A percentile compares a stretch with the other conserved stretches of the same genome.
Evolutionary conservation across 2,329 filamentous ascomycete species (phyloP).

Genomic region (Knoxdaviesia capensis): DNA sequence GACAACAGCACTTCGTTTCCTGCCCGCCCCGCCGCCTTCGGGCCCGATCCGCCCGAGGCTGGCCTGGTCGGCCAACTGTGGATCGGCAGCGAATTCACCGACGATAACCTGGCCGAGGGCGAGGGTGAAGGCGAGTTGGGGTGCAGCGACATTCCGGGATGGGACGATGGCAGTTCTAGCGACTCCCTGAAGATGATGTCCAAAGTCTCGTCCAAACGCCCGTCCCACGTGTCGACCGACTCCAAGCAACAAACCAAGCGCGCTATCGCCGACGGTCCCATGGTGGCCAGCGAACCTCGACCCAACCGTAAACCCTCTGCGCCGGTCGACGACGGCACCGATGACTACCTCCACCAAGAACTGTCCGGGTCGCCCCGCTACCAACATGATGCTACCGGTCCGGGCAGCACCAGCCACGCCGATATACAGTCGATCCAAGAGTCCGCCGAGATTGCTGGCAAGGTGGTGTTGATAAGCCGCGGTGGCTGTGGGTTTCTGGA

Average conservation of each 20-base stretch:
- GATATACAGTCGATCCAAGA: slow-evolving; percentile 88
- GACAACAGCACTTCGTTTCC: slow-evolving; percentile 97
- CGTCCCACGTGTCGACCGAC: slow-evolving; percentile 4
- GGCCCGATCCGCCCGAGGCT: slow-evolving; percentile 51
- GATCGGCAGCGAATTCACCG: slow-evolving; percentile 82
- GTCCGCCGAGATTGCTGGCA: slow-evolving; percentile 78
- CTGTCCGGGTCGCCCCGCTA: slow-evolving; percentile 13
- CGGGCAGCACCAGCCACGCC: slow-evolving; percentile 40
- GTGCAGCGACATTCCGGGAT: slow-evolving; percentile 85
- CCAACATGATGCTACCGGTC: slow-evolving; percentile 14
- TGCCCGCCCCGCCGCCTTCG: slow-evolving; percentile 82
- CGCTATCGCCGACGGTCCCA: slow-evolving; percentile 2
- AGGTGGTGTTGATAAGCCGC: slow-evolving; percentile 75
- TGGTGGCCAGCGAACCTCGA: slow-evolving; percentile 6
- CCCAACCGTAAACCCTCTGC: slow-evolving; percentile 1
- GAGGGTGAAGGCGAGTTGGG: slow-evolving; percentile 68
- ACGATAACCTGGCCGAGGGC: slow-evolving; percentile 47
- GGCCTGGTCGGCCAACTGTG: slow-evolving; percentile 81
- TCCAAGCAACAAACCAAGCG: slow-evolving; percentile 6
- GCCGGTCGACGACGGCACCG: slow-evolving; percentile 51
- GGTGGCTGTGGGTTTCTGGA: slow-evolving; percentile 93
- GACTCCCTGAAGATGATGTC: slow-evolving; percentile 15
- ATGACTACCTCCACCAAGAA: slow-evolving; percentile 56
- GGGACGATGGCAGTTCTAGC: slow-evolving; percentile 43
- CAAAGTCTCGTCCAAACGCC: slow-evolving; percentile 5